phyloP scores from a whole-genome alignment of 2,329 filamentous ascomycete genomes.

The Xylaria sp. region DNA sequence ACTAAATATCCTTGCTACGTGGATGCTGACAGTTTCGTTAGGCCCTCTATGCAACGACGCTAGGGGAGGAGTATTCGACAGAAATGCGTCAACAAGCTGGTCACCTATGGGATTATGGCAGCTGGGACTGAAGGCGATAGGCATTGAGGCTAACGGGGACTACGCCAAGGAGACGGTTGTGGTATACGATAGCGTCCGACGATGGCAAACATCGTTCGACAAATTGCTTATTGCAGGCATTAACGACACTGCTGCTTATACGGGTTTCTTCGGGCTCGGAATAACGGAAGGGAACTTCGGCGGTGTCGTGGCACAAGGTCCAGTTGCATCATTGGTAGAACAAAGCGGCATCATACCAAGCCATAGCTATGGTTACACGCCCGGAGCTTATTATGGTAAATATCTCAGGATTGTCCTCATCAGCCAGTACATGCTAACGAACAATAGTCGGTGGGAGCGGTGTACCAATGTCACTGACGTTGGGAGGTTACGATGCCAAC shows the following conservation, averaged over 20 bases:
- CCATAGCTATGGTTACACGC: constrained; percentile 76
- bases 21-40: constrained; percentile 24
- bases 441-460: constrained; percentile 45
- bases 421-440: constrained; percentile 38
- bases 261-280: constrained; percentile 63
- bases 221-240: constrained; percentile 56
- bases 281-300: constrained; percentile 60
- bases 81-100: constrained; percentile 62
- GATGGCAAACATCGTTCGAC: constrained; percentile 49
- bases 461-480: constrained; percentile 62
- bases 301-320: constrained; percentile 54
- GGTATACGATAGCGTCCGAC: constrained; percentile 47
- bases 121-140: constrained; percentile 64
- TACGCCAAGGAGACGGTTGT: constrained; percentile 64
- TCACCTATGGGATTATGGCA: constrained; percentile 63
- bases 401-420: constrained; percentile 13
- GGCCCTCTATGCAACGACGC: constrained; percentile 59
- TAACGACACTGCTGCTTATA: constrained; percentile 61
- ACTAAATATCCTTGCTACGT: not conserved
- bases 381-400: constrained; percentile 74
- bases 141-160: constrained; percentile 64
- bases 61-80: constrained; percentile 65
- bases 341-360: constrained; percentile 68
- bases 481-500: constrained; percentile 73
- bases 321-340: constrained; percentile 64